phyloP scores from a whole-genome alignment of 2,329 filamentous ascomycete species.

The Aspergillus bombycis region DNA sequence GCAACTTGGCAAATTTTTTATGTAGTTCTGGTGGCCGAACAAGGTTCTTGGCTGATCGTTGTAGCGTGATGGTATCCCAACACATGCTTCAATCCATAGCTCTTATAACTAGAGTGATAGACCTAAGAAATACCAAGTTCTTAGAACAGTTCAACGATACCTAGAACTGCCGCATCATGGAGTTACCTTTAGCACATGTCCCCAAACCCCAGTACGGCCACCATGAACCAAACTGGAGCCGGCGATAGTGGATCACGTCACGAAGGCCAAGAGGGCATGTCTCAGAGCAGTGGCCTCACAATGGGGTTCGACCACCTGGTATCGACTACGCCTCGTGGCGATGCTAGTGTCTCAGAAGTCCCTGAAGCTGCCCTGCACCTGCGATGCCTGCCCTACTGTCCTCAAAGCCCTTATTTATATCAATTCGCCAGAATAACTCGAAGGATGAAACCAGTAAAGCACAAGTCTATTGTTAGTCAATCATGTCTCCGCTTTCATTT shows the following conservation, averaged over 20 bases:
- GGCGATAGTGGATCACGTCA: background rate
- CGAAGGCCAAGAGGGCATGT: background rate
- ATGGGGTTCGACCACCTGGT: background rate
- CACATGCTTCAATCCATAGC: background rate
- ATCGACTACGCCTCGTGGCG: background rate
- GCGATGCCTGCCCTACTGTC: background rate
- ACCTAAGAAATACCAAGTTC: background rate
- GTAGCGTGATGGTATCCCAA: background rate
- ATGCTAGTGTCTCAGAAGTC: background rate
- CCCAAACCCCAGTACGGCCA: background rate
- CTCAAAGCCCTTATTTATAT: background rate
- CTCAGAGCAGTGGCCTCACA: background rate
- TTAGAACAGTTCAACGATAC: background rate
- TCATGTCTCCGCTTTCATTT: constrained; percentile 8
- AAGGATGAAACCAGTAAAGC: background rate
- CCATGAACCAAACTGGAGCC: background rate
- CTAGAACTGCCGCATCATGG: background rate
- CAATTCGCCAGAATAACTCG: background rate
- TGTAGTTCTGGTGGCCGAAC: background rate
- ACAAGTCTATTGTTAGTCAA: background rate
- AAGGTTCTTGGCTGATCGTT: too few relatives aligned
- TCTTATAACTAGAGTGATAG: background rate
- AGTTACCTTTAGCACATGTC: background rate
- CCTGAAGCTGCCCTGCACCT: background rate
- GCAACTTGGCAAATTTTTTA: background rate